Evolutionary conservation across 257 asterid genomes (phyloP), one percentile per base, ranked within the genome.

Genomic region (Osmanthus fragrans): DNA sequence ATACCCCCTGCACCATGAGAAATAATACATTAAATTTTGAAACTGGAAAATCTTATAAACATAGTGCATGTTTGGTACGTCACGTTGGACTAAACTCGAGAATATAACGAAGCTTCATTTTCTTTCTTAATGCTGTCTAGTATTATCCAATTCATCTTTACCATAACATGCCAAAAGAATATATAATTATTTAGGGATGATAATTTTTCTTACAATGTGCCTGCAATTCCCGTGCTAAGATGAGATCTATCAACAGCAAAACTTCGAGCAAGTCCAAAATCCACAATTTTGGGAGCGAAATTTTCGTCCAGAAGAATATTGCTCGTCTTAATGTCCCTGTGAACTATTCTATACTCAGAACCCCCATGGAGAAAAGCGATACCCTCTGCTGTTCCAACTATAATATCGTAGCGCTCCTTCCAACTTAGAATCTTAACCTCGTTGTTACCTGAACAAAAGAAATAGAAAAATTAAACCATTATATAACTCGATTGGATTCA

Each of bases 181-280:
- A n/a, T 23, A 58, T n/a, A 7, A 19, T 11, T 13, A 18, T 32
- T 29, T 36, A 19, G 15, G 11, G 2, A 15, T 0, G 37, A 0
- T n/a, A 66, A 18, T 18, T n/a, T 71, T 19, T 7, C 99, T 89
- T 85, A 93, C 98, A 93, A 80, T 85, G 99, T 95, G 77, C 98
- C 98, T 3, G 98, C 99, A 64, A 93, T 90, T 79, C 98, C 98
- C 0, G 98, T 93, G 87, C 96, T 91, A 42, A 91, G 96, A 89
- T 95, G 99, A 60, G 89, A 85, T 77, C 92, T 86, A 81, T 93
- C 99, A 16, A 90, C 85, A 29, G 92, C 96, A 75, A 93, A 90
- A 74, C 81, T 79, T 42, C 99, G 81, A 64, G 97, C 98, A 51
- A 95, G 94, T 19, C 99, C 98, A 74, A 95, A 95, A 89, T 95